These are phyloP conservation scores for Ganoderma lucidum DNA, from an alignment of 1,284 basidiomycete genomes.

Conservation along the genomic window DNA sequence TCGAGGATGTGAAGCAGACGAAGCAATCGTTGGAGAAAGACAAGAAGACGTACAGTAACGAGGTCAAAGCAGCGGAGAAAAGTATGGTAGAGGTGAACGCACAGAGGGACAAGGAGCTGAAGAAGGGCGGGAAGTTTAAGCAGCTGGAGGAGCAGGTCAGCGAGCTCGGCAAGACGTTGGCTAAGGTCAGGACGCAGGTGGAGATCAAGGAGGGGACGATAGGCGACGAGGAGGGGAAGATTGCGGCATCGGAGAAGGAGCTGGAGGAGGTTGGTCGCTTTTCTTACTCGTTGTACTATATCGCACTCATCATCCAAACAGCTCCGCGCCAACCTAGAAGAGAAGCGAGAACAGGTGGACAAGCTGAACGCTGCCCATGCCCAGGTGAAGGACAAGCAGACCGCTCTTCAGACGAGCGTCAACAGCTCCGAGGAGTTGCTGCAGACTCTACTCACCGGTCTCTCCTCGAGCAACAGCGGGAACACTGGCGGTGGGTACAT, in stretches of 20 bases:
- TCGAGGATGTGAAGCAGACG: constrained; percentile 55
- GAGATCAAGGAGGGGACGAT: constrained; percentile 86
- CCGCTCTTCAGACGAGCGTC: constrained; percentile 68
- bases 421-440: constrained; percentile 91
- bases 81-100: constrained; percentile 65
- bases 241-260: constrained; percentile 62
- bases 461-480: constrained; percentile 72
- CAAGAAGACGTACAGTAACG: constrained; percentile 57
- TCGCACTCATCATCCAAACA: constrained; percentile 39
- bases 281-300: not conserved
- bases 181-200: constrained; percentile 87
- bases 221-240: constrained; percentile 80
- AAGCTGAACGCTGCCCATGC: constrained; percentile 70
- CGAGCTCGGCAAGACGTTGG: constrained; percentile 84
- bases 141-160: constrained; percentile 83
- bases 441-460: constrained; percentile 93
- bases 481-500: constrained; percentile 91
- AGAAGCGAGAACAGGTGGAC: constrained; percentile 69
- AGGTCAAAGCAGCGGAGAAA: constrained; percentile 61
- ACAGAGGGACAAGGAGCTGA: constrained; percentile 71
- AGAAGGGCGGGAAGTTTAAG: constrained; percentile 80
- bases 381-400: constrained; percentile 78
- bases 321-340: constrained; percentile 62
- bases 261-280: constrained; percentile 62
- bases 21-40: constrained; percentile 54